A percentile compares a stretch with the other conserved stretches of the same genome.
These are phyloP conservation scores for Jatropha curcas DNA, from an alignment of 345 rosid genomes.

Conservation along the genomic window DNA sequence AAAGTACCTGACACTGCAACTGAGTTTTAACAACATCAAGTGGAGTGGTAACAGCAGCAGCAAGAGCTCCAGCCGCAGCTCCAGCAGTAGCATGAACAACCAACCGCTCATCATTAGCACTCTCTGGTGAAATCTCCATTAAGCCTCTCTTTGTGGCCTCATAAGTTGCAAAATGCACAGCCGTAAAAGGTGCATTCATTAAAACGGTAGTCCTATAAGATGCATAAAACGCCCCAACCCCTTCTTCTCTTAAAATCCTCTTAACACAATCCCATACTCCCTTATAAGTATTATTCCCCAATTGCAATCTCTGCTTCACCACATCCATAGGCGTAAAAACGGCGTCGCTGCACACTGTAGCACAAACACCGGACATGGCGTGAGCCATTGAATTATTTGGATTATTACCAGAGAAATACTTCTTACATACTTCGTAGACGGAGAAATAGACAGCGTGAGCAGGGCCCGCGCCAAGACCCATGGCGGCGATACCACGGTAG, in stretches of 20 bases:
- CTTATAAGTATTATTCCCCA: slow-evolving; percentile 56
- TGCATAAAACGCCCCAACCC: slow-evolving; percentile 81
- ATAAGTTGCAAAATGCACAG: slow-evolving; percentile 86
- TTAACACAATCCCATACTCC: slow-evolving; percentile 82
- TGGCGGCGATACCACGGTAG: slow-evolving; percentile 92
- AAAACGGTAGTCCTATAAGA: slow-evolving; percentile 92
- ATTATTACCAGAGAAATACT: slow-evolving; percentile 59
- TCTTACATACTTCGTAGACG: slow-evolving; percentile 76
- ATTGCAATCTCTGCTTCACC: slow-evolving; percentile 96
- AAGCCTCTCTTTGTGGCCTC: slow-evolving; percentile 82
- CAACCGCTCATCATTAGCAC: slow-evolving; percentile 63
- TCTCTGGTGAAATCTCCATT: slow-evolving; percentile 72
- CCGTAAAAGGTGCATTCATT: slow-evolving; percentile 97
- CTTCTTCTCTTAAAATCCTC: slow-evolving; percentile 78
- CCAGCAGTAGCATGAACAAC: slow-evolving; percentile 94
- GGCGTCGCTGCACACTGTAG: slow-evolving; percentile 91
- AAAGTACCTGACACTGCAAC: slow-evolving; percentile 94
- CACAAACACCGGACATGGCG: slow-evolving; percentile 84
- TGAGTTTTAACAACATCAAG: slow-evolving; percentile 95
- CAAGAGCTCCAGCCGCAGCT: slow-evolving; percentile 90
- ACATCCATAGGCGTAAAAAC: slow-evolving; percentile 96
- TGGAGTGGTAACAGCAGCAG: slow-evolving; percentile 78
- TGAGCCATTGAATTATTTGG: slow-evolving; percentile 79
- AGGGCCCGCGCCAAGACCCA: slow-evolving; percentile 99
- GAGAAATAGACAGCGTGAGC: slow-evolving; percentile 99